These are phyloP conservation scores for Auriscalpium orientale DNA, from an alignment of 768 basidiomycete genomes.

Conservation along the genomic window DNA sequence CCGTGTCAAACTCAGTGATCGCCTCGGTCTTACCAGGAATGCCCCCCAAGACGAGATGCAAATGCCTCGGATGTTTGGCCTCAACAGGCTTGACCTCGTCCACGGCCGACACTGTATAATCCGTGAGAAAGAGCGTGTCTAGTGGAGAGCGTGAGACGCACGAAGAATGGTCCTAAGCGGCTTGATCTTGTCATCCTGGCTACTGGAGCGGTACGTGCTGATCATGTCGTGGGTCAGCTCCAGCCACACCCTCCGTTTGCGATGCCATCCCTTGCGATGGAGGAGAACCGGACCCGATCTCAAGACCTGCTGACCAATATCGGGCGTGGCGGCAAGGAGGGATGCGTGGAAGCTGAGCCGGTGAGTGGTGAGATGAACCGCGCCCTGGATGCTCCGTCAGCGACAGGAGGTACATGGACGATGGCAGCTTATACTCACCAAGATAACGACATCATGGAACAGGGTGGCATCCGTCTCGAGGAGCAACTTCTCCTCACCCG, in stretches of 20 bases:
- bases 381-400: conserved; percentile 30
- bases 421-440: conserved; percentile 29
- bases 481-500: conserved; percentile 42
- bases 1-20: conserved; percentile 48
- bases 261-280: conserved; percentile 36
- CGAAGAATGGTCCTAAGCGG: conserved; percentile 46
- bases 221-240: conserved; percentile 57
- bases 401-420: not conserved
- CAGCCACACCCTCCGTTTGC: conserved; percentile 49
- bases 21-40: conserved; percentile 19
- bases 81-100: conserved; percentile 37
- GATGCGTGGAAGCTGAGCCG: conserved; percentile 60
- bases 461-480: conserved; percentile 46
- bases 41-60: conserved; percentile 32
- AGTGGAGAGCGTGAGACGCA: conserved; percentile 22
- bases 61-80: conserved; percentile 33
- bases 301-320: conserved; percentile 29
- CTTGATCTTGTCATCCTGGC: conserved; percentile 45
- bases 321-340: conserved; percentile 38
- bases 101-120: conserved; percentile 39
- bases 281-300: conserved; percentile 44
- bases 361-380: conserved; percentile 59
- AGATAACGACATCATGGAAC: conserved; percentile 40
- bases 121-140: too few relatives aligned
- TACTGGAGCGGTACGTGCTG: conserved; percentile 46